A percentile compares a stretch with the other conserved stretches of the same genome.
These are phyloP conservation scores for Rhodotorula sp. DNA, from an alignment of 1,284 basidiomycete species.

Conservation along the genomic window DNA sequence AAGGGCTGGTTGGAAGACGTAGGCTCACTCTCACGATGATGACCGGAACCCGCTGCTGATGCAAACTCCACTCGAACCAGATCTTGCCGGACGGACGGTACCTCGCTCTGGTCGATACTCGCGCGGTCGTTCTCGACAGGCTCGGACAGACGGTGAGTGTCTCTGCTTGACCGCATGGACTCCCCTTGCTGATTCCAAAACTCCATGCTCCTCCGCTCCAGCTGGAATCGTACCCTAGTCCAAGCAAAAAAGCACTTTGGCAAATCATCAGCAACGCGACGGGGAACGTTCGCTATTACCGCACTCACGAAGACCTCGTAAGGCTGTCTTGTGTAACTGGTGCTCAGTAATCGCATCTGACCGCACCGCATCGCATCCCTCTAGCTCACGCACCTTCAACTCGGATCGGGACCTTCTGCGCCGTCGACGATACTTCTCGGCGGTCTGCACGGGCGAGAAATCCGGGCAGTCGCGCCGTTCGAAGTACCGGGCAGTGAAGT, in stretches of 20 bases:
- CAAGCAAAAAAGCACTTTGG: constrained; percentile 9
- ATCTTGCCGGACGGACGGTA: neutral
- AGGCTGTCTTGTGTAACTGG: neutral
- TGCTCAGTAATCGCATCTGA: neutral
- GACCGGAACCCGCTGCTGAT: neutral
- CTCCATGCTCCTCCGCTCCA: neutral
- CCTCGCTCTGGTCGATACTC: constrained; percentile 12
- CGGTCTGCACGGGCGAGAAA: constrained; percentile 24
- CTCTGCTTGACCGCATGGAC: too few species aligned
- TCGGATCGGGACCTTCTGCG: neutral
- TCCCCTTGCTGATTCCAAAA: neutral
- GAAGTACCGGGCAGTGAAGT: too few species aligned
- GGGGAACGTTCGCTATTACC: neutral
- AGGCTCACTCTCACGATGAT: neutral
- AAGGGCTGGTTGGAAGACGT: constrained; percentile 19
- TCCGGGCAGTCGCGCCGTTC: constrained; percentile 2
- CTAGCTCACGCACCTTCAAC: neutral
- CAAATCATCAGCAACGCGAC: constrained; percentile 3
- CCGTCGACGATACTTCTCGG: neutral
- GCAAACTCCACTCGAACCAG: neutral
- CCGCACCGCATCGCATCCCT: neutral
- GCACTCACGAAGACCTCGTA: constrained; percentile 7
- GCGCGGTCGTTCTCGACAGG: constrained; percentile 8
- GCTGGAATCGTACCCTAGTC: constrained; percentile 12
- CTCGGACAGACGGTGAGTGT: constrained; percentile 6